These are phyloP conservation scores for Diaporthe caulivora DNA, from an alignment of 2,329 filamentous ascomycete genomes.

Conservation along the genomic window DNA sequence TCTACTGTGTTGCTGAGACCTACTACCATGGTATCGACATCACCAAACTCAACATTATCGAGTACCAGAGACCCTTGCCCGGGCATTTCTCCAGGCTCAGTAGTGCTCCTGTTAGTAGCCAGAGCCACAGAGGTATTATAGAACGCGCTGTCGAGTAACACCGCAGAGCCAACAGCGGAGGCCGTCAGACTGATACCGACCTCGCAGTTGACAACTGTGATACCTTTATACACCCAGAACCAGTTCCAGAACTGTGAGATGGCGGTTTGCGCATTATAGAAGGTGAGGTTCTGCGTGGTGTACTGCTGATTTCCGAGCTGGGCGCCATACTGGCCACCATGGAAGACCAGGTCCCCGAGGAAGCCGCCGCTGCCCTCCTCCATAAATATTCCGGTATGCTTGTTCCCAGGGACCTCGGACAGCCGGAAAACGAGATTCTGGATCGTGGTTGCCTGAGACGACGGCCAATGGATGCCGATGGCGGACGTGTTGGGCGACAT, in stretches of 20 bases:
- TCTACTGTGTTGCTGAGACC: neutral
- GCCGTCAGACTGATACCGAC: constrained; percentile 76
- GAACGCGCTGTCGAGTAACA: constrained; percentile 80
- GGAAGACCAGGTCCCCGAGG: constrained; percentile 77
- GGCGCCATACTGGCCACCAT: constrained; percentile 73
- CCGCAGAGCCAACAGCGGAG: constrained; percentile 78
- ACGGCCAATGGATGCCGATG: constrained; percentile 75
- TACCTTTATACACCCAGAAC: constrained; percentile 79
- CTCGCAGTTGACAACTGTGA: constrained; percentile 71
- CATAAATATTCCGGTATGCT: constrained; percentile 71
- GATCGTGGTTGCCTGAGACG: constrained; percentile 72
- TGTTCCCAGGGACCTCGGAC: constrained; percentile 58
- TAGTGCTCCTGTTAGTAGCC: constrained; percentile 65
- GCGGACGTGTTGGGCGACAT: constrained; percentile 58
- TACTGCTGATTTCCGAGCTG: constrained; percentile 78
- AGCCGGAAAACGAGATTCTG: constrained; percentile 70
- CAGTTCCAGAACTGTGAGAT: constrained; percentile 82
- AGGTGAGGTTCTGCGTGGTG: constrained; percentile 75
- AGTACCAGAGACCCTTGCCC: constrained; percentile 59
- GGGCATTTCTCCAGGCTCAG: constrained; percentile 47
- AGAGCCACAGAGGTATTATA: constrained; percentile 75
- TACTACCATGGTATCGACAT: neutral
- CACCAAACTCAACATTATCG: constrained; percentile 51
- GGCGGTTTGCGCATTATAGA: constrained; percentile 73
- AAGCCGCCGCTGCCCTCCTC: constrained; percentile 76